Conservation (phyloP, 768 basidiomycete genomes). For the Suillus clintonianus region DNA sequence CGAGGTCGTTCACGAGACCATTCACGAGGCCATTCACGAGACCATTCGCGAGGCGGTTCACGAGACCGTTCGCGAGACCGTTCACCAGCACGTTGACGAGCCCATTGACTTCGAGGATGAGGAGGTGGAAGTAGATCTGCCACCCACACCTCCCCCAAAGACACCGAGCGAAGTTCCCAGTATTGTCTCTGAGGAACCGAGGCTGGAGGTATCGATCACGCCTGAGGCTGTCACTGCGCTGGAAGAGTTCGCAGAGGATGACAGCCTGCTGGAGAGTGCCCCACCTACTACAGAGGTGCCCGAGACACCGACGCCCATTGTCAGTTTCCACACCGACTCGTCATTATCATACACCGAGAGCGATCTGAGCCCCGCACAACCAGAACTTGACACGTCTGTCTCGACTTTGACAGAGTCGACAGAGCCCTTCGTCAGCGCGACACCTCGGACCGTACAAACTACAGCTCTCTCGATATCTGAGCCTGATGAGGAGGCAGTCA, state of each 20-base stretch:
- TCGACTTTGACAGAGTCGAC: conserved; percentile 48
- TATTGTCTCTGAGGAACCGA: conserved; percentile 27
- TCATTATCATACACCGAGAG: conserved; percentile 2
- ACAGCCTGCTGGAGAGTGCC: not conserved
- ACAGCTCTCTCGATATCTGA: not conserved
- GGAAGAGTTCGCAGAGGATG: not conserved
- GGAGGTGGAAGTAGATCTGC: conserved; percentile 10
- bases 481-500: conserved; percentile 26
- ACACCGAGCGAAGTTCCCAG: conserved; percentile 29
- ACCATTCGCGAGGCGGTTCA: not conserved
- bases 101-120: not conserved
- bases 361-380: conserved; percentile 15
- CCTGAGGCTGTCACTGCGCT: conserved; percentile 16
- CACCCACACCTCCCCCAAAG: conserved; percentile 27
- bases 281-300: not conserved
- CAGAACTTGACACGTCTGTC: conserved; percentile 16
- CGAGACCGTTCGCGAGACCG: not conserved
- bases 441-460: conserved; percentile 26
- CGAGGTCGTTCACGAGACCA: not conserved
- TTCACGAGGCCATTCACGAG: not conserved
- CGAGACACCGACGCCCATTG: not conserved
- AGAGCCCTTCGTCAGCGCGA: conserved; percentile 26
- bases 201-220: conserved; percentile 14
- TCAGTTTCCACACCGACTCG: not conserved
- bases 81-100: not conserved